Conservation (phyloP, 805 yeast species). For the Candida coquimbonensis region DNA sequence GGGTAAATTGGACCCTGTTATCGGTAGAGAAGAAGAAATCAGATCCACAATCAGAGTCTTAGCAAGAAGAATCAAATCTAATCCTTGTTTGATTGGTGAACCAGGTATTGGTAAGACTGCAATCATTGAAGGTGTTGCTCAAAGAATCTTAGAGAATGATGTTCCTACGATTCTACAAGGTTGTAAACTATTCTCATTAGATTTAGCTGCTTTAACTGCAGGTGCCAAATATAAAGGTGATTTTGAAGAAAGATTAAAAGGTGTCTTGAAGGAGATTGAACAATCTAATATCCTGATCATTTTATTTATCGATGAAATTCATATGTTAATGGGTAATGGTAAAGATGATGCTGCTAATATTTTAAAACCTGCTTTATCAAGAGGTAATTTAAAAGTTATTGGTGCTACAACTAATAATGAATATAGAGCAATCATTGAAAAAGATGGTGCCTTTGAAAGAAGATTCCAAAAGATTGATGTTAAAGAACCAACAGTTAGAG, state of each 20-base stretch:
- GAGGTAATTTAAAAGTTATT: constrained; percentile 93
- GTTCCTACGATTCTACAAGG: constrained; percentile 83
- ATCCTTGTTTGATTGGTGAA: constrained; percentile 95
- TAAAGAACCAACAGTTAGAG: constrained; percentile 85
- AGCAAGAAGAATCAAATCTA: constrained; percentile 95
- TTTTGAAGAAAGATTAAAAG: constrained; percentile 95
- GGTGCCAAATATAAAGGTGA: constrained; percentile 99
- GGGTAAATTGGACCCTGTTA: constrained; percentile 96
- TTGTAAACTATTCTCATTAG: constrained; percentile 79
- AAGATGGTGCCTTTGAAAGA: constrained; percentile 98
- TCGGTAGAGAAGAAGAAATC: constrained; percentile 98
- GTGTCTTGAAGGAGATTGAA: constrained; percentile 90
- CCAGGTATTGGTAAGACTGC: constrained; percentile 99
- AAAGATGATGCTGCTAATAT: constrained; percentile 95
- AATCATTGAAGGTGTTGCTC: constrained; percentile 98
- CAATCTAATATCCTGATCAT: constrained; percentile 80
- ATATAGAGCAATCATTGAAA: constrained; percentile 85
- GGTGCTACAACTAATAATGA: constrained; percentile 97
- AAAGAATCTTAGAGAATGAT: constrained; percentile 90
- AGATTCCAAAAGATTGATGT: constrained; percentile 97
- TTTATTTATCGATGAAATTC: constrained; percentile 94
- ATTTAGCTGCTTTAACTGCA: constrained; percentile 93
- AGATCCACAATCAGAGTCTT: constrained; percentile 90
- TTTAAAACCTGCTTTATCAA: constrained; percentile 93
- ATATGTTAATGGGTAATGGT: constrained; percentile 99